Conservation (phyloP, 192 early-diverging fungal species). For the Entomortierella lignicola region DNA sequence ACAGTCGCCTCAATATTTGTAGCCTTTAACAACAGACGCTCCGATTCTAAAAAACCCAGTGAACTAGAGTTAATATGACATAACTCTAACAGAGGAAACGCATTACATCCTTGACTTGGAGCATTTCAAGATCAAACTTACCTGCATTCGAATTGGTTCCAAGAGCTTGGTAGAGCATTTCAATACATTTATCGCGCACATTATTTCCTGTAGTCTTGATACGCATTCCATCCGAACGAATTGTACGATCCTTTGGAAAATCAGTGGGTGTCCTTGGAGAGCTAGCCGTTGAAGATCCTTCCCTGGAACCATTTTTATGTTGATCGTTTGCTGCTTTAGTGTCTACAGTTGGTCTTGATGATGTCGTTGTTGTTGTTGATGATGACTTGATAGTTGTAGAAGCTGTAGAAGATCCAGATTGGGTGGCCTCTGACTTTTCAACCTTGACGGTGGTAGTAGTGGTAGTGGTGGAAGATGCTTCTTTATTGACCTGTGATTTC, state of each 20-base stretch:
- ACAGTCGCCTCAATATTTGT: constrained; percentile 71
- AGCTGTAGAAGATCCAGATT: too few species aligned
- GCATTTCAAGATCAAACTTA: constrained; percentile 39
- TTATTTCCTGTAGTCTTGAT: constrained; percentile 67
- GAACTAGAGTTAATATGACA: background rate
- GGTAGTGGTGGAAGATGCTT: constrained; percentile 44
- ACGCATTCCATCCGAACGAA: constrained; percentile 67
- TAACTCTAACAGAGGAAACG: background rate
- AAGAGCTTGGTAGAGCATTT: constrained; percentile 85
- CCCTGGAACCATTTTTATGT: constrained; percentile 11
- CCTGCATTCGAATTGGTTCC: constrained; percentile 65
- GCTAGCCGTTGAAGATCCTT: constrained; percentile 29
- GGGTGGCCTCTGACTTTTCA: too few species aligned
- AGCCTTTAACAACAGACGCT: constrained; percentile 65
- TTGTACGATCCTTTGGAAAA: constrained; percentile 63
- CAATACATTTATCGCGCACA: constrained; percentile 81
- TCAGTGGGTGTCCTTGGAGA: constrained; percentile 58
- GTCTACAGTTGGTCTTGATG: constrained; percentile 21
- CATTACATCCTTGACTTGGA: background rate
- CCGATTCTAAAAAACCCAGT: constrained; percentile 53
- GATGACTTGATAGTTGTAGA: constrained; percentile 3
- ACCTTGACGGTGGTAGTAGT: constrained; percentile 40
- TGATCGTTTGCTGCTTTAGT: constrained; percentile 30
- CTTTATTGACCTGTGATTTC: constrained; percentile 77
- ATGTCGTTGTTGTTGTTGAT: constrained; percentile 5